Conservation (phyloP, 1,284 basidiomycete genomes). For the Tilletia horrida region DNA sequence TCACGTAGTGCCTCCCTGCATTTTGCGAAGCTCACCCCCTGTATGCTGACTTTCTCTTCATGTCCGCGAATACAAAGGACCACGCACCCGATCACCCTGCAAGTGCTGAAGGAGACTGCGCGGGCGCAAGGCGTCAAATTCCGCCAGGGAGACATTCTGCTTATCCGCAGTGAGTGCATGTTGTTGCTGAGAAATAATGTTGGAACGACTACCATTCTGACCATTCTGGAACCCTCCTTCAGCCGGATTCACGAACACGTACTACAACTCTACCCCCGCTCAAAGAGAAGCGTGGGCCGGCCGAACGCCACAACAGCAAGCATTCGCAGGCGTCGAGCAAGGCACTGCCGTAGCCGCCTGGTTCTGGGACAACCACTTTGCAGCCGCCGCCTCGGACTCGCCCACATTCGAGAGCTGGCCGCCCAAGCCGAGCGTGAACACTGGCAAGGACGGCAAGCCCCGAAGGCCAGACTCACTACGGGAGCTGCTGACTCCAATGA, state of each 20-base stretch:
- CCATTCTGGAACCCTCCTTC: conserved; percentile 44
- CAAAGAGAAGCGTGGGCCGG: conserved; percentile 60
- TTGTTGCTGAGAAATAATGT: too few relatives aligned
- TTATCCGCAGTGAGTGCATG: conserved; percentile 29
- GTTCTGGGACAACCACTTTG: conserved; percentile 72
- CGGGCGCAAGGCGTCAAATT: conserved; percentile 62
- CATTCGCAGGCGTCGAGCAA: conserved; percentile 43
- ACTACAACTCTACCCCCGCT: conserved; percentile 59
- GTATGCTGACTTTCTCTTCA: background rate
- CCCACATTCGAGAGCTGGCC: conserved; percentile 68
- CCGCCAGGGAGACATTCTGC: conserved; percentile 38
- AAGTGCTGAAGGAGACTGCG: conserved; percentile 65
- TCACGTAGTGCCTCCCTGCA: too few relatives aligned
- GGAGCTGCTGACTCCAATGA: conserved; percentile 42
- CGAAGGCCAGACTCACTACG: conserved; percentile 27
- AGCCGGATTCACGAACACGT: conserved; percentile 66
- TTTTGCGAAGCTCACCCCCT: too few relatives aligned
- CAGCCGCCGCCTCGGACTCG: conserved; percentile 69
- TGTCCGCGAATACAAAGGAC: conserved; percentile 63
- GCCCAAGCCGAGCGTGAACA: conserved; percentile 20
- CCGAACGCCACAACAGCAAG: conserved; percentile 21
- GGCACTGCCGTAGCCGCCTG: conserved; percentile 41
- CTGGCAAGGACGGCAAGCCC: background rate
- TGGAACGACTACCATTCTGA: background rate
- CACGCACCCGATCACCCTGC: conserved; percentile 62